phyloP scores from a whole-genome alignment of 73 alveolate genomes.

The Uronychia setigera region DNA sequence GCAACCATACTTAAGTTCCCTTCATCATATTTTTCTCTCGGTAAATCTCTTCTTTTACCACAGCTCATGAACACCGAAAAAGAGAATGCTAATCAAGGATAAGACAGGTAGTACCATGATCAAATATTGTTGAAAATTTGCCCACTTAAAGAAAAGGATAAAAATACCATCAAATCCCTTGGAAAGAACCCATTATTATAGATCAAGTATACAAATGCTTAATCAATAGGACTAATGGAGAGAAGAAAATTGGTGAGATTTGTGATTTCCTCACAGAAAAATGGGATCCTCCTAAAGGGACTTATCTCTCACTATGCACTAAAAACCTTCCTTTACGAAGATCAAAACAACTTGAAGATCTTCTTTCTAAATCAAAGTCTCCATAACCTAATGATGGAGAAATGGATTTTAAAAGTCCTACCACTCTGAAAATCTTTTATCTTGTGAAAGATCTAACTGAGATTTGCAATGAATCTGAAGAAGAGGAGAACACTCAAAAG shows the following conservation, averaged over 20 bases:
- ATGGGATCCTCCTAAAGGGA: slow-evolving; percentile 1
- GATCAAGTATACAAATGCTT: background rate
- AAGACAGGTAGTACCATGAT: background rate
- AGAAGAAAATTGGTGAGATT: background rate
- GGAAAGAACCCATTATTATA: background rate
- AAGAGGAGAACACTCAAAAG: no score
- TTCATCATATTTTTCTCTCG: background rate
- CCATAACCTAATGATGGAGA: no score
- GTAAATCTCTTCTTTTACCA: background rate
- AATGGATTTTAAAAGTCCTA: no score
- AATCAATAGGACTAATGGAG: background rate
- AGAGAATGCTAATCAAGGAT: background rate
- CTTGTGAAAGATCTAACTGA: background rate
- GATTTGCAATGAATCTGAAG: background rate
- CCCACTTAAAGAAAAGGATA: background rate
- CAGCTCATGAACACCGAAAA: background rate
- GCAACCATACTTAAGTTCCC: background rate
- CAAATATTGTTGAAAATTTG: background rate
- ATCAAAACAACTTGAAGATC: background rate
- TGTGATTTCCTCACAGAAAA: background rate
- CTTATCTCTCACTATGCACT: background rate
- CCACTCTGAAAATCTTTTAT: background rate
- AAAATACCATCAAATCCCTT: background rate
- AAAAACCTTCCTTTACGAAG: background rate
- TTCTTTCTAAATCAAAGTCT: no score